Conservation (phyloP, 2,329 filamentous ascomycete species). For the Neocucurbitaria cava region DNA sequence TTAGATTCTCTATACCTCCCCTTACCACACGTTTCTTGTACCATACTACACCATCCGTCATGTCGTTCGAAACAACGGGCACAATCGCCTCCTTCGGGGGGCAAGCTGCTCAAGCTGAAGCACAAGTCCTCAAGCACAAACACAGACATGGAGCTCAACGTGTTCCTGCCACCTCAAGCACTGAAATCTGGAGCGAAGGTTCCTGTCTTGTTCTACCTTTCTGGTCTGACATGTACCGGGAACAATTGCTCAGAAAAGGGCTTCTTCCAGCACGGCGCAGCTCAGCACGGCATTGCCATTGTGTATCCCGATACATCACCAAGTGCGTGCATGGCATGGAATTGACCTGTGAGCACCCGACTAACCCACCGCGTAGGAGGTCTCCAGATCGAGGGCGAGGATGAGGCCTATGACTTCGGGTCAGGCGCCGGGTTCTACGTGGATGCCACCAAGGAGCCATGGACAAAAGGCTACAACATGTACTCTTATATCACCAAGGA, state of each 20-base stretch:
- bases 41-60: conserved; percentile 30
- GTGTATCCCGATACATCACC: conserved; percentile 96
- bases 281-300: conserved; percentile 83
- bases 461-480: conserved; percentile 85
- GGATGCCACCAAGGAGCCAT: conserved; percentile 80
- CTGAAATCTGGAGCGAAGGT: conserved; percentile 65
- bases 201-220: conserved; percentile 90
- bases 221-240: conserved; percentile 91
- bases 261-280: conserved; percentile 87
- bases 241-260: conserved; percentile 80
- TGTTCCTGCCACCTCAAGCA: conserved; percentile 84
- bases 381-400: conserved; percentile 79
- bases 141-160: conserved; percentile 90
- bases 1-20: conserved; percentile 15
- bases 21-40: conserved; percentile 14
- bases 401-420: conserved; percentile 91
- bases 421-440: conserved; percentile 94
- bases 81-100: conserved; percentile 91
- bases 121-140: conserved; percentile 80
- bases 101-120: conserved; percentile 91
- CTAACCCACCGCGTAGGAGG: conserved; percentile 62
- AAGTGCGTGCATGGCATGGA: conserved; percentile 58
- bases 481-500: conserved; percentile 90
- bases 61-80: conserved; percentile 85
- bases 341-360: background rate